Base-by-base conservation (phyloP, 805 yeast species). In the Alloascoidea hylecoeti region DNA sequence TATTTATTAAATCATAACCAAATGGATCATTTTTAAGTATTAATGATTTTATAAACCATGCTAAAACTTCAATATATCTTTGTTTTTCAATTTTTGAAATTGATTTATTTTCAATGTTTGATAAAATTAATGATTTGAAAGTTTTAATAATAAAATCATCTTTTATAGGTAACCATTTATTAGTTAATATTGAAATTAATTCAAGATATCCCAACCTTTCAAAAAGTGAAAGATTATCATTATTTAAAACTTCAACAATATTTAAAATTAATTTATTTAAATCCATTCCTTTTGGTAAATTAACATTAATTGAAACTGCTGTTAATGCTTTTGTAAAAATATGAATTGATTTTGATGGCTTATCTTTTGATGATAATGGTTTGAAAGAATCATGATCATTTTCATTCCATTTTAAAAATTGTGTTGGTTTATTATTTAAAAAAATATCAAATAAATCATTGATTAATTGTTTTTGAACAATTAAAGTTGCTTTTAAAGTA, bases 1-100 rank as follows among this genome's bases (percentile, higher is more conserved):
- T 47, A 33, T 47, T 54, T 47, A 65, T 61, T 36, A 47, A 57
- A 23, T 45, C 47, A 16, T 46, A 52, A 3, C 68, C 63, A 0
- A 44, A 17, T 5, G 56, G 44, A 41, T 78, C 78, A 44, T 69
- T 69, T 46, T 69, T 73, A 52, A 83, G 50, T 0, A 82, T 49
- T 37, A 82, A 60, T 0, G 82, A 88, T 53, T 84, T 86, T 15
- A 75, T 58, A 4, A 77, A 55, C 95, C 95, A 86, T 2, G 78
- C 60, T 6, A 65, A 53, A 0, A 67, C 50, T 51, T 84, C 94
- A 33, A 81, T 52, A 9, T 58, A 46, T 16, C 48, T 2, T 41
- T 33, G 27, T 34, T 33, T 23, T n/a, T 9, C 30, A 23, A n/a
- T 34, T 38, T 39, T 28, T 16, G 16, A 3, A 39, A 39, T 39